Base-by-base conservation (phyloP, 2,329 filamentous ascomycete species). In the Alternaria conjuncta region DNA sequence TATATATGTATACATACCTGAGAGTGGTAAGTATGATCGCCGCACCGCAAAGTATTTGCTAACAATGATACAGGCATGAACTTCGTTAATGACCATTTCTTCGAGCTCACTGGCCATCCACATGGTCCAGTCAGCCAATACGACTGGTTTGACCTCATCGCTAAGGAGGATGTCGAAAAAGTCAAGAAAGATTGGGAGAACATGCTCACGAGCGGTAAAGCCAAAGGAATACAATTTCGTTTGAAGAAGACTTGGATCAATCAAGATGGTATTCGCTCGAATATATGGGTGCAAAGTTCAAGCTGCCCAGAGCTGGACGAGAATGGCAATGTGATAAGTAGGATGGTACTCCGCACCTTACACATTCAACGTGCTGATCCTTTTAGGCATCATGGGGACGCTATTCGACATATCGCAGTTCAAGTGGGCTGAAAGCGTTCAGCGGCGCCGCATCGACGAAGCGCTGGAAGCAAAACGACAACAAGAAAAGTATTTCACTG, bases 361-460 rank as follows among this genome's bases (percentile, higher is more conserved):
- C n/a, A n/a, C n/a, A n/a, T n/a, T n/a, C n/a, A n/a, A n/a, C n/a
- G n/a, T n/a, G 12, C 66, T 63, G 10, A 63, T 23, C 47, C 20
- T 10, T 7, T 0, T 46, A 68, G 69, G 70, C 28, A 76, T 80
- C 28, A 72, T 79, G 63, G 79, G 79, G 7, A 77, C 73, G 0
- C 60, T 80, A 4, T 76, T 78, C 25, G 78, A 80, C 41, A 80
- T 80, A 20, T 77, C 75, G 15, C 72, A 77, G 32, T 77, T 80
- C 57, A 80, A 80, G 61, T 79, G 78, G 74, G 77, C 77, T 15
- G 77, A 81, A 55, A 70, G 69, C 7, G 69, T 79, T 10, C 79
- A 80, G 57, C 70, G 71, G 5, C 71, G 72, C 28, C 67, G 75
- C 13, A 71, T 77, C 2, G 66, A 78, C 36, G 78, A 81, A 60